phyloP scores from a whole-genome alignment of 345 rosid species.

The Dovyalis caffra region DNA sequence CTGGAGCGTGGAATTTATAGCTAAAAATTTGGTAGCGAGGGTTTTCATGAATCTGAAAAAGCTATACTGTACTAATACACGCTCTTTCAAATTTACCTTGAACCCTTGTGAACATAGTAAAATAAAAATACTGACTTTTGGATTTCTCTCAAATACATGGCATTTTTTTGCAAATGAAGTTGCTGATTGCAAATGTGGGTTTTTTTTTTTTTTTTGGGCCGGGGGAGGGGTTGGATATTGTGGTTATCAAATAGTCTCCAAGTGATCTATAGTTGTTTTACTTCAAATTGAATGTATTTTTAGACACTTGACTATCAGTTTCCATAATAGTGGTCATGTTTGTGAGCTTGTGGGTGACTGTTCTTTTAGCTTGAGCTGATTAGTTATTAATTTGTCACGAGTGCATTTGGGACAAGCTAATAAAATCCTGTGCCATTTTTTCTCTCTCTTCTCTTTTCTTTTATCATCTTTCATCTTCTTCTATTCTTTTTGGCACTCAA shows the following conservation, averaged over 20 bases:
- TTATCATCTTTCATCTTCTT: not conserved
- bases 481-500: not conserved
- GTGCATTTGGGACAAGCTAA: not conserved
- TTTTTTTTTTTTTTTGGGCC: no score
- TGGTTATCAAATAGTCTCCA: no score
- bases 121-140: not conserved
- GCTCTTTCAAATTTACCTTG: not conserved
- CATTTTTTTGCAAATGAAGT: not conserved
- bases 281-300: not conserved
- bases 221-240: no score
- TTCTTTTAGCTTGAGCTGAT: not conserved
- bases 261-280: not conserved
- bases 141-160: not conserved
- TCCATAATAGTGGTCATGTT: not conserved
- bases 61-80: not conserved
- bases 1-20: not conserved
- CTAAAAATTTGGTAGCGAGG: not conserved
- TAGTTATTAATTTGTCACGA: not conserved
- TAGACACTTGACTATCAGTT: not conserved
- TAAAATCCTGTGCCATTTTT: not conserved
- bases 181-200: conserved; percentile 8
- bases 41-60: conserved; percentile 3
- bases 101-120: not conserved
- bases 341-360: not conserved
- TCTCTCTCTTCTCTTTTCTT: not conserved